These are phyloP conservation scores for Termitomyces sp. DNA, from an alignment of 768 basidiomycete species.

Conservation along the genomic window DNA sequence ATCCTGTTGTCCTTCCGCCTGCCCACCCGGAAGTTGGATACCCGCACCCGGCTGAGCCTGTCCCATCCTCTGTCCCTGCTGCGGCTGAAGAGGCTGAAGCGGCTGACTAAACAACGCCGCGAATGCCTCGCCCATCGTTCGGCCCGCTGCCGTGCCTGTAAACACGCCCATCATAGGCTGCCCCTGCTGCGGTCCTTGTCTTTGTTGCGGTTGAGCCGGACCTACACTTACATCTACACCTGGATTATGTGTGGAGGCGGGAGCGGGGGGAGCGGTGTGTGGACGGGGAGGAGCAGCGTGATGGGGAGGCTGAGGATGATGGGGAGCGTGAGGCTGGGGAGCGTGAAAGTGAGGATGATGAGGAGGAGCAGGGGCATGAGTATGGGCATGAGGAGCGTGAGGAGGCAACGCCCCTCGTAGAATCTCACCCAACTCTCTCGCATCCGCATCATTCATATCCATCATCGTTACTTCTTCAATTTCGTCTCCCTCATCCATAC, in stretches of 20 bases:
- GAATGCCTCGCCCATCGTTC: background rate
- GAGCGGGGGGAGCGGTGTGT: background rate
- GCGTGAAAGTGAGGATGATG: background rate
- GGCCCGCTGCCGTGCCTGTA: background rate
- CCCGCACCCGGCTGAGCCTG: background rate
- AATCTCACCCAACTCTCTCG: background rate
- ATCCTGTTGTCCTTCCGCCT: background rate
- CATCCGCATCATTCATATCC: background rate
- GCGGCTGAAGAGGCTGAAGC: no score
- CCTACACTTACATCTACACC: background rate
- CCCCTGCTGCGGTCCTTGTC: background rate
- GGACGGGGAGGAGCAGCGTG: no score
- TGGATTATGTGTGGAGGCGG: background rate
- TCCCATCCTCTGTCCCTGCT: background rate
- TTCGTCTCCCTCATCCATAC: background rate
- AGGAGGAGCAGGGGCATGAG: background rate
- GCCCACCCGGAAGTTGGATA: background rate
- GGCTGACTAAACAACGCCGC: background rate
- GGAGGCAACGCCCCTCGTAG: background rate
- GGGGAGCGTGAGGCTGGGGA: background rate
- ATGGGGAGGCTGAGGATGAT: background rate
- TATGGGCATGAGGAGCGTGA: background rate
- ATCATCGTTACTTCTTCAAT: constrained; percentile 3
- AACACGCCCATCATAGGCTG: background rate
- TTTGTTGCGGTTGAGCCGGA: background rate